Conservation (phyloP, 768 basidiomycete species). For the Mycena amicta region DNA sequence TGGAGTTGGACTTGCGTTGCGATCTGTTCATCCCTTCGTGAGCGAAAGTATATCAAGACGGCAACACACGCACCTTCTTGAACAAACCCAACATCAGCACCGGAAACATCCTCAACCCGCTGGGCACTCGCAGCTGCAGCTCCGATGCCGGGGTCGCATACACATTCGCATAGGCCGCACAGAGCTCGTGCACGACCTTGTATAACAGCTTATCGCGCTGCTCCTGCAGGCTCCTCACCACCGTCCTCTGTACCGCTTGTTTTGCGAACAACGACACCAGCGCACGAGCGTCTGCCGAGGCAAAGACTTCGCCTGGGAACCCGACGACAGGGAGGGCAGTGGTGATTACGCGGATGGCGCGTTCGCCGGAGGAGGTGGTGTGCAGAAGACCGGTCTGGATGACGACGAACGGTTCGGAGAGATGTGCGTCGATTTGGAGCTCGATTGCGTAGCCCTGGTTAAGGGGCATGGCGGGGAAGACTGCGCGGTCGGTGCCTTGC, state of each 20-base stretch:
- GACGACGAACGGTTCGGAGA: constrained; percentile 50
- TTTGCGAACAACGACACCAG: constrained; percentile 56
- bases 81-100: constrained; percentile 48
- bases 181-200: constrained; percentile 54
- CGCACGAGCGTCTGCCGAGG: constrained; percentile 58
- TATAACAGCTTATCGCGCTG: constrained; percentile 52
- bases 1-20: constrained; percentile 43
- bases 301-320: constrained; percentile 58
- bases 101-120: constrained; percentile 53
- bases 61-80: constrained; percentile 48
- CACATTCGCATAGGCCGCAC: constrained; percentile 42
- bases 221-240: constrained; percentile 59
- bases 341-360: constrained; percentile 63
- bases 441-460: constrained; percentile 63
- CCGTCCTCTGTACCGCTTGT: constrained; percentile 60
- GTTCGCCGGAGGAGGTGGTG: constrained; percentile 56
- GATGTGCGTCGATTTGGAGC: constrained; percentile 55
- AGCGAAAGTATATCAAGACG: background rate
- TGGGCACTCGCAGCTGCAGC: constrained; percentile 43
- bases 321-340: constrained; percentile 61
- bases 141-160: background rate
- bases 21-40: constrained; percentile 29
- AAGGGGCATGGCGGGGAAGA: constrained; percentile 55
- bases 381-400: constrained; percentile 59
- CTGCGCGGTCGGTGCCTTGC: constrained; percentile 56